Evolutionary conservation across 2,329 filamentous ascomycete genomes (phyloP), one percentile per base, ranked within the genome.

Genomic region (Orbilia quercus): DNA sequence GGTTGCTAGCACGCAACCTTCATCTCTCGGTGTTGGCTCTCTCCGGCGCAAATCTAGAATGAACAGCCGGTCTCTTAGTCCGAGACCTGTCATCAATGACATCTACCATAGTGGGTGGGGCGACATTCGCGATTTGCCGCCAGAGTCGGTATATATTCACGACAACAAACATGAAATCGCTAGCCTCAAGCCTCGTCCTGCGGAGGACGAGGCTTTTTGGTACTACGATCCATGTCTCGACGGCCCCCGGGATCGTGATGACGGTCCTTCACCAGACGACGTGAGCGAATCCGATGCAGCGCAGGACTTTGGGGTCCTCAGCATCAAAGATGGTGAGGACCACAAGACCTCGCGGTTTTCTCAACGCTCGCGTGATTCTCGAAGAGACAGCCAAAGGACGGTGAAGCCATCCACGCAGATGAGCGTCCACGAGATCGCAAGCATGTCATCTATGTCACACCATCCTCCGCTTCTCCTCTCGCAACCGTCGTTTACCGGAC

Each of bases 151-250:
- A 2, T 72, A 72, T 36, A 60, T 72, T 7, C 59, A 72, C n/a
- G 60, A 72, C 22, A 60, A 45, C 31, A 59, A 53, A 38, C 59
- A 72, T 18, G 58, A 65, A 25, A 72, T 65, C 20, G 51, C 67
- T 6, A 65, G 59, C 16, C 25, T 60, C 12, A 72, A 65, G 31
- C 67, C 67, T 31, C 47, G 47, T 18, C 59, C 60, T 14, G 54
- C 47, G 2, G 67, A 72, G 48, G 67, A 72, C 28, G 67, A 72
- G 22, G 59, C 67, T 1, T 72, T 72, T 25, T 72, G 67, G 67
- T 72, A 72, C 20, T 65, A 72, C 31, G 67, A 72, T 25, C 44
- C 67, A 20, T 55, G 31, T 23, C 67, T 72, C n/a, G 67, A 72
- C 20, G 67, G 67, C 23, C 67, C 67, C 28, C 67, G 67, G 23